Evolutionary conservation across 1,139 yeast genomes (phyloP), one percentile per base, ranked within the genome.

Genomic region (Spathaspora jeffriesii): DNA sequence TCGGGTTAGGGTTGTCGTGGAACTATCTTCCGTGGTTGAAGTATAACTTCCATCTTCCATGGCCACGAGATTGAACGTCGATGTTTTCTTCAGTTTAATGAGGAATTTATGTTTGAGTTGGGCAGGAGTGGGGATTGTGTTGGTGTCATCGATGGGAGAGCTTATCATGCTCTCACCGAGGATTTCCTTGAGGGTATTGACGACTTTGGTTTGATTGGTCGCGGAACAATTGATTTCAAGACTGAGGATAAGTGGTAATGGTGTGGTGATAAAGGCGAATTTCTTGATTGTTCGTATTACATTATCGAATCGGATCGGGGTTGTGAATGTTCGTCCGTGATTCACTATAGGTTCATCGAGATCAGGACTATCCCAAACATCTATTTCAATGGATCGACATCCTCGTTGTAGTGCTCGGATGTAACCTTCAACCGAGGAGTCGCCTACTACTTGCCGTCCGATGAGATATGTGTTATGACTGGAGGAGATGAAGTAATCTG

Each of bases 361-460:
- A 38, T 54, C 59, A 21, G 67, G 73, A 9, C 96, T 95, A 67
- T 93, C 97, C 99, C 99, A 95, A 20, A 95, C 77, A 64, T 95
- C 99, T 39, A 95, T 82, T 60, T 95, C 99, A 20, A 95, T 76
- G 55, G 97, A 91, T 43, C 97, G 73, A 58, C 98, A 93, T 1
- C 99, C 98, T 48, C 91, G 80, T 59, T 91, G 97, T 44, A 95
- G 68, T 0, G 90, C 96, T 46, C 87, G 79, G n/a, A 90, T 84
- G 56, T 93, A 95, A 0, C 96, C 96, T 59, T 93, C 98, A 1
- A 90, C 81, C 0, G 96, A 88, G 0, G 97, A 88, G 14, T 80
- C 83, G n/a, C 95, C 97, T 1, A 85, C 96, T n/a, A 90, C 78
- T 61, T 95, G 99, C 31, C 96, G 76, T 0, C 98, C 99, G 22